phyloP scores from a whole-genome alignment of 768 basidiomycete genomes.

The Cantharellus cinnabarinus region DNA sequence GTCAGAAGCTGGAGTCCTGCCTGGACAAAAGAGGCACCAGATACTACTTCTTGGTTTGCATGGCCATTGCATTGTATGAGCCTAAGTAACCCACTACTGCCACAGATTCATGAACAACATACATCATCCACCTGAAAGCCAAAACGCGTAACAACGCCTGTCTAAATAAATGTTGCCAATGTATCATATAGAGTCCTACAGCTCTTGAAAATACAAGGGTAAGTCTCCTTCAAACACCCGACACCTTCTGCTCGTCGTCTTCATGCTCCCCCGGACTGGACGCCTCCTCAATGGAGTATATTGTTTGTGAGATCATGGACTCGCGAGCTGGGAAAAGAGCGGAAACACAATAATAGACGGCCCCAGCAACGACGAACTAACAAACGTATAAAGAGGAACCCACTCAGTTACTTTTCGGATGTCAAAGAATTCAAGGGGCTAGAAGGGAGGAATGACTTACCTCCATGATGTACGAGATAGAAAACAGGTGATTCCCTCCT shows the following conservation, averaged over 20 bases:
- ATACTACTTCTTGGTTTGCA: no score
- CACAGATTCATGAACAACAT: no score
- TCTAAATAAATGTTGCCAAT: no score
- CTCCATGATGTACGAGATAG: slow-evolving; percentile 59
- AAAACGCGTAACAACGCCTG: no score
- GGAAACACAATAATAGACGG: slow-evolving; percentile 18
- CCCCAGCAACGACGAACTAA: slow-evolving; percentile 19
- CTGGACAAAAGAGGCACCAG: no score
- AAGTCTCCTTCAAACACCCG: not conserved
- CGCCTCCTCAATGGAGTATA: slow-evolving; percentile 8
- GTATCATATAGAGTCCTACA: no score
- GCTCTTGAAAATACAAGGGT: no score
- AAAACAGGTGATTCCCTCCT: slow-evolving; percentile 33
- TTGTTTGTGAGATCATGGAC: slow-evolving; percentile 17
- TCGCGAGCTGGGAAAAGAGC: slow-evolving; percentile 21
- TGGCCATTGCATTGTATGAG: no score
- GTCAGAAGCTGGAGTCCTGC: no score
- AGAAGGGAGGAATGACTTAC: slow-evolving; percentile 21
- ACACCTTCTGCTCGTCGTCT: not conserved
- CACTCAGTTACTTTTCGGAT: not conserved
- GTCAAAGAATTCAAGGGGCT: not conserved
- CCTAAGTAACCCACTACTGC: no score
- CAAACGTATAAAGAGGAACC: slow-evolving; percentile 1
- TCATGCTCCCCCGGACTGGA: not conserved
- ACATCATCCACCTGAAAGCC: no score